phyloP scores from a whole-genome alignment of 208 protist genomes.

The Trypanosoma conorhini region DNA sequence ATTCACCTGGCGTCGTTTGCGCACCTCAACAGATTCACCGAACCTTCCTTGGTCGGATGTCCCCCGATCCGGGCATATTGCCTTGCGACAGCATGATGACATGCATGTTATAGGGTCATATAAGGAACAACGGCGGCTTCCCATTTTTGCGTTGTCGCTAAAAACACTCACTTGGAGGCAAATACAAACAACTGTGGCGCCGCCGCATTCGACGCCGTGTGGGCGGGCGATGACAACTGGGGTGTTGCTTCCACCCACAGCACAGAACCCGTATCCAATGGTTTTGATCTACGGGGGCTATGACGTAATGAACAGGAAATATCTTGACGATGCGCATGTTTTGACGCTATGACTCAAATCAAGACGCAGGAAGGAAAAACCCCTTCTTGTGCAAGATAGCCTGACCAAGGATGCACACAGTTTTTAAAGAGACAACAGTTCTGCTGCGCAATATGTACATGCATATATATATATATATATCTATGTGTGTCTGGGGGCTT shows the following conservation, averaged over 20 bases:
- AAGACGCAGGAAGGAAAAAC: background rate
- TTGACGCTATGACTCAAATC: slow-evolving; percentile 12
- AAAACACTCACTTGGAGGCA: slow-evolving; percentile 17
- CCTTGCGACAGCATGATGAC: slow-evolving; percentile 18
- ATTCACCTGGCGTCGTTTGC: slow-evolving; percentile 6
- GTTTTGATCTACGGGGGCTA: slow-evolving; percentile 30
- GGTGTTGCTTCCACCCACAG: slow-evolving; percentile 16
- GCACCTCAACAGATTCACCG: slow-evolving; percentile 1
- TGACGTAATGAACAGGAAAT: slow-evolving; percentile 4
- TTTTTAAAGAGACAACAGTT: background rate
- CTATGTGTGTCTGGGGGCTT: no score
- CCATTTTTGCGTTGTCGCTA: slow-evolving; percentile 17
- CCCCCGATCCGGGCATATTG: slow-evolving; percentile 23
- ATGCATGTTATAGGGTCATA: slow-evolving; percentile 32
- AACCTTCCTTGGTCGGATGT: slow-evolving; percentile 6
- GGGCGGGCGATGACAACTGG: slow-evolving; percentile 8
- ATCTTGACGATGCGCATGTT: slow-evolving; percentile 25
- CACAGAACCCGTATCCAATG: slow-evolving; percentile 10
- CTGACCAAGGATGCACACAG: no score
- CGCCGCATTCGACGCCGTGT: slow-evolving; percentile 1
- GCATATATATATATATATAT: background rate
- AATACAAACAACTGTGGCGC: slow-evolving; percentile 23
- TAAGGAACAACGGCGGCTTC: slow-evolving; percentile 1
- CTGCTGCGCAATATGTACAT: background rate
- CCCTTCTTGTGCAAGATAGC: no score